phyloP scores from a whole-genome alignment of 805 yeast species.

The Metschnikowia henanensis region DNA sequence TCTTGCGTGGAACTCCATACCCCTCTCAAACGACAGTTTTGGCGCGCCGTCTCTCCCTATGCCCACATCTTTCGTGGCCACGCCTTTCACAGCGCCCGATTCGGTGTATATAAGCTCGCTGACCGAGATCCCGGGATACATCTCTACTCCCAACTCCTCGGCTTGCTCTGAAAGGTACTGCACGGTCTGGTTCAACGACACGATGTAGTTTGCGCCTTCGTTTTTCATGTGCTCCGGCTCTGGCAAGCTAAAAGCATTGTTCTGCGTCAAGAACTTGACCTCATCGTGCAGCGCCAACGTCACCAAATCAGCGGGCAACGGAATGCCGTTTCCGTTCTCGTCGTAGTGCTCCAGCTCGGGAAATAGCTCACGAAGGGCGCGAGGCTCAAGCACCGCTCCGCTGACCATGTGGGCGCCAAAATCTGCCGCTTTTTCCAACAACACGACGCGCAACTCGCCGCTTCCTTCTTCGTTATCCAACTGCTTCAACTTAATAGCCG shows the following conservation, averaged over 20 bases:
- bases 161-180: conserved; percentile 85
- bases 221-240: conserved; percentile 93
- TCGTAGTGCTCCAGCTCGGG: conserved; percentile 60
- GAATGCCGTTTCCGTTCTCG: conserved; percentile 57
- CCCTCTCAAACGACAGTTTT: conserved; percentile 84
- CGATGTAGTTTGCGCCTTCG: conserved; percentile 79
- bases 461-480: conserved; percentile 65
- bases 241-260: conserved; percentile 69
- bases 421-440: conserved; percentile 89
- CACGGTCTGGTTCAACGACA: conserved; percentile 77
- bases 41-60: conserved; percentile 73
- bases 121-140: conserved; percentile 89
- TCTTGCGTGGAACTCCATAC: conserved; percentile 95
- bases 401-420: conserved; percentile 91
- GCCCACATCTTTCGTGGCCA: conserved; percentile 95
- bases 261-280: conserved; percentile 66
- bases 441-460: conserved; percentile 79
- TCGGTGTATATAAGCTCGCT: conserved; percentile 66
- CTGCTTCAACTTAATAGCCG: conserved; percentile 89
- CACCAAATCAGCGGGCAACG: conserved; percentile 73
- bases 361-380: conserved; percentile 80
- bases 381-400: conserved; percentile 93
- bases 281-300: conserved; percentile 77
- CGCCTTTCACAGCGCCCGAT: conserved; percentile 70
- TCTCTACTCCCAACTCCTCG: conserved; percentile 90